A percentile compares a stretch with the other conserved stretches of the same genome.
Conservation (phyloP, 176 grass and related monocot species). For the Eleusine indica region DNA sequence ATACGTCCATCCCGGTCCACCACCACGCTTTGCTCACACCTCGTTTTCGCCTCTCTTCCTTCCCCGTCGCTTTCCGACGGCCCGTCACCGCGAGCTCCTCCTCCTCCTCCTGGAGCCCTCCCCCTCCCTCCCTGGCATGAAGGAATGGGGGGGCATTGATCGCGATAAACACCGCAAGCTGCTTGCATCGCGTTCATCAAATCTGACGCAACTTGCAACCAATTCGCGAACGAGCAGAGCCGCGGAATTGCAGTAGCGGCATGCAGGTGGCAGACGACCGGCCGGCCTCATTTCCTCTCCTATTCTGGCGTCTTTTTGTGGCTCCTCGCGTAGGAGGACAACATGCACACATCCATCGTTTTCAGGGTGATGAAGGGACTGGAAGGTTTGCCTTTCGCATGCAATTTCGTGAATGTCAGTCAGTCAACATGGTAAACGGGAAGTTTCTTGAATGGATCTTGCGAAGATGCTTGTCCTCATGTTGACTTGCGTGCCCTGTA, state of each 20-base stretch:
- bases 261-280: not conserved
- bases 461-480: not conserved
- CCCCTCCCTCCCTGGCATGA: too few species aligned
- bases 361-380: constrained; percentile 9
- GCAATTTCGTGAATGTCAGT: not conserved
- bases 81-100: constrained; percentile 14
- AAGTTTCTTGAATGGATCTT: not conserved
- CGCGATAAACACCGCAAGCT: not conserved
- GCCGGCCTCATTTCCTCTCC: not conserved
- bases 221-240: not conserved
- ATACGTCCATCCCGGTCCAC: constrained; percentile 6
- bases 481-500: constrained; percentile 20
- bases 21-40: not conserved
- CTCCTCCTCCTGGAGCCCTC: not conserved
- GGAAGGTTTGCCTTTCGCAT: not conserved
- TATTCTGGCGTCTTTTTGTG: not conserved
- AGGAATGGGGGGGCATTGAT: not conserved
- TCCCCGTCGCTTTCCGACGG: not conserved
- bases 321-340: not conserved
- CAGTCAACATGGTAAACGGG: constrained; percentile 32
- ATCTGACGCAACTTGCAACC: not conserved
- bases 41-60: constrained; percentile 1
- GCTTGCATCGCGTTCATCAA: not conserved
- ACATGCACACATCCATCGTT: constrained; percentile 8
- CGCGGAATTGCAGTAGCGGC: not conserved